These are phyloP conservation scores for Apophysomyces variabilis DNA, from an alignment of 371 early-diverging fungal species.

Conservation along the genomic window DNA sequence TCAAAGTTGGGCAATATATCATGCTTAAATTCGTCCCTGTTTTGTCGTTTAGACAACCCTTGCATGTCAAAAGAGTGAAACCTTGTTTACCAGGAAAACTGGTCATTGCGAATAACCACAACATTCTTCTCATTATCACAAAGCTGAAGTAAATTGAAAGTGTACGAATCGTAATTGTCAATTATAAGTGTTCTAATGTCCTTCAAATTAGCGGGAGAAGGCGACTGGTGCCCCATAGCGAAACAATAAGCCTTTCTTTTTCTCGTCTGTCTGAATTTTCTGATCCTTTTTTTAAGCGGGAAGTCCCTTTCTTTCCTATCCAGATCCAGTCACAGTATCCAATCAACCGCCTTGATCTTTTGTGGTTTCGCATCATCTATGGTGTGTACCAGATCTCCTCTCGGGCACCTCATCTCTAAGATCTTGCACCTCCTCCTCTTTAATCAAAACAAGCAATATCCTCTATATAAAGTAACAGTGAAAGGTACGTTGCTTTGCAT, in stretches of 20 bases:
- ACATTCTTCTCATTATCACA: slow-evolving; percentile 55
- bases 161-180: slow-evolving; percentile 98
- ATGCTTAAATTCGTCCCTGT: slow-evolving; percentile 60
- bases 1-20: slow-evolving; percentile 84
- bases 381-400: too few species aligned
- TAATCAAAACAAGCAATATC: too few species aligned
- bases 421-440: too few species aligned
- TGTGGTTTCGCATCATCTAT: neutral
- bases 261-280: neutral
- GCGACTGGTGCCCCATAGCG: neutral
- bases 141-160: slow-evolving; percentile 88
- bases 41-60: neutral
- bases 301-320: neutral
- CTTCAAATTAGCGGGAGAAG: neutral
- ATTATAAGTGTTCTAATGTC: slow-evolving; percentile 68
- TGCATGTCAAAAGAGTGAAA: neutral
- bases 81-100: slow-evolving; percentile 73
- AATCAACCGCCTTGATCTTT: neutral
- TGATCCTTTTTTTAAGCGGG: neutral
- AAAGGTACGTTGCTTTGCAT: too few species aligned
- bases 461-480: too few species aligned
- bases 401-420: too few species aligned
- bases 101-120: slow-evolving; percentile 91
- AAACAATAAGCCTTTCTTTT: neutral
- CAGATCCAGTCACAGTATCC: neutral